These are phyloP conservation scores for Kodamaea suecica DNA, from an alignment of 1,139 yeast species.

Conservation along the genomic window DNA sequence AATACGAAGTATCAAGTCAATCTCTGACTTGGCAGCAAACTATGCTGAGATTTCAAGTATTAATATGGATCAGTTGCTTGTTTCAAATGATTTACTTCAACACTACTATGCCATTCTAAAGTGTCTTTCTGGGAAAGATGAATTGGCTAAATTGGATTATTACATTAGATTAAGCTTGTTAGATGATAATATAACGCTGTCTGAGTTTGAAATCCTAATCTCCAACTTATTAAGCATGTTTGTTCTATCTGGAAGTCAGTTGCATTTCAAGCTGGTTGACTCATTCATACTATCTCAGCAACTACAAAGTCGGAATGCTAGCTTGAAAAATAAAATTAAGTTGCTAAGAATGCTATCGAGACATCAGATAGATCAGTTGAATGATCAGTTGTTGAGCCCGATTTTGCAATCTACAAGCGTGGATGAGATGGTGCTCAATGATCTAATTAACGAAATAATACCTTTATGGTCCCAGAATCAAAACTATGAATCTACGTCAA, in stretches of 20 bases:
- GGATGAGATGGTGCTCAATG: not conserved
- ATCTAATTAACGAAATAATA: not conserved
- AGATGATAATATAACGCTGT: conserved; percentile 16
- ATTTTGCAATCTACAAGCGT: not conserved
- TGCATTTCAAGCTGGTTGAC: conserved; percentile 16
- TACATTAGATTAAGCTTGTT: conserved; percentile 18
- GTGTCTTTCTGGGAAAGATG: conserved; percentile 3
- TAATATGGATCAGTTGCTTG: conserved; percentile 13
- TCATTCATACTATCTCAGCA: conserved; percentile 12
- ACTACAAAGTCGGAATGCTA: not conserved
- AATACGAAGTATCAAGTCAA: conserved; percentile 19
- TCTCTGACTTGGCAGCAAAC: conserved; percentile 17
- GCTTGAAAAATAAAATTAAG: not conserved
- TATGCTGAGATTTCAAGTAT: conserved; percentile 17
- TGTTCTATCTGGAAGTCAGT: conserved; percentile 12
- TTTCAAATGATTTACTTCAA: conserved; percentile 6
- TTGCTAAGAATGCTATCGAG: not conserved
- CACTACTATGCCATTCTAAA: conserved; percentile 5
- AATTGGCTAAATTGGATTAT: conserved; percentile 16
- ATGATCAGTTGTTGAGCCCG: not conserved
- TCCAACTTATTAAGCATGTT: conserved; percentile 11
- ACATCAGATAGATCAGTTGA: not conserved
- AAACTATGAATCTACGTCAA: not conserved
- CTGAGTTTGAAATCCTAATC: conserved; percentile 11
- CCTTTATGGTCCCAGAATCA: not conserved